Conservation (phyloP, 1,139 yeast genomes). For the Arxiozyma bovina region DNA sequence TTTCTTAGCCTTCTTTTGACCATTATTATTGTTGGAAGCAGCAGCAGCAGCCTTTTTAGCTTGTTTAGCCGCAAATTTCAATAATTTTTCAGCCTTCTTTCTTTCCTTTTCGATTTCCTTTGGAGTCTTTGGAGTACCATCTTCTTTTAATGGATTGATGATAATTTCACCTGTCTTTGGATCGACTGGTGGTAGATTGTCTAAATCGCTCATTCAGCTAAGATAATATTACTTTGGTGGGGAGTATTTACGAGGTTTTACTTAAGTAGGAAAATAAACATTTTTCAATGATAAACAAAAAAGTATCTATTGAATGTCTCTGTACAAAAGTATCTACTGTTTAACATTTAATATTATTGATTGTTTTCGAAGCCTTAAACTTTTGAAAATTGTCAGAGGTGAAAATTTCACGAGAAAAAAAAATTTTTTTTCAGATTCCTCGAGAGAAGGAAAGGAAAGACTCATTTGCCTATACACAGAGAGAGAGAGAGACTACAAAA, state of each 20-base stretch:
- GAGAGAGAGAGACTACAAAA: too few species aligned
- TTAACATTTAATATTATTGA: not conserved
- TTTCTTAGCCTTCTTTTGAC: slow-evolving; percentile 48
- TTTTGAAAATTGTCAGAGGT: slow-evolving; percentile 1
- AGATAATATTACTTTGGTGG: not conserved
- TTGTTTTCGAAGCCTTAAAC: not conserved
- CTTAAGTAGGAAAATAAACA: not conserved
- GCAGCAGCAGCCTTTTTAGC: slow-evolving; percentile 53
- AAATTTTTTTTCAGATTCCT: not conserved
- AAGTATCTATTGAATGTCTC: not conserved
- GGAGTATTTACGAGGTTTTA: not conserved
- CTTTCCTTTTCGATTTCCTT: slow-evolving; percentile 85
- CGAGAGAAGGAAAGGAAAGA: not conserved
- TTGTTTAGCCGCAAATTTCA: slow-evolving; percentile 89
- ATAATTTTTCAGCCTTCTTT: slow-evolving; percentile 93
- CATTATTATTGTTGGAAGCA: slow-evolving; percentile 31
- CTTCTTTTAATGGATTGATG: slow-evolving; percentile 32
- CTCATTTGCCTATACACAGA: not conserved
- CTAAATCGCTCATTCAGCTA: slow-evolving; percentile 25
- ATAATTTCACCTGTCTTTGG: slow-evolving; percentile 32
- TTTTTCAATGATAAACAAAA: too few species aligned
- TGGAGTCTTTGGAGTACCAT: slow-evolving; percentile 45
- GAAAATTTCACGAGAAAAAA: not conserved
- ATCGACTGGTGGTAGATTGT: slow-evolving; percentile 30
- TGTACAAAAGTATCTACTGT: too few species aligned